These are phyloP conservation scores for Coemansia sp. DNA, from an alignment of 192 early-diverging fungal genomes.

Conservation along the genomic window DNA sequence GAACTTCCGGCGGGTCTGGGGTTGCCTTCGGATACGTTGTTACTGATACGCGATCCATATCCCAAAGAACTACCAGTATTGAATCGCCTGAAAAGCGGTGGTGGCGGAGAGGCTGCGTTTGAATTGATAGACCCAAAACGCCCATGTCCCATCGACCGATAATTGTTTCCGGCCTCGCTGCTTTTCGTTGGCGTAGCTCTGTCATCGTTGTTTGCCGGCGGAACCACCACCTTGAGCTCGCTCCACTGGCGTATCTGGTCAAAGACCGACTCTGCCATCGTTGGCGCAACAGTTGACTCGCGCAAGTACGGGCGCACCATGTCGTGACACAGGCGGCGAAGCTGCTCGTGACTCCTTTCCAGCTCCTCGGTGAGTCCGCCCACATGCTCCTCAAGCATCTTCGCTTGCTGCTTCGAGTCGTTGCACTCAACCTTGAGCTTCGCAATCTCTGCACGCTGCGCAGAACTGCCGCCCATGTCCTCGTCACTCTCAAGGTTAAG, in stretches of 20 bases:
- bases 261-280: slow-evolving; percentile 34
- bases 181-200: slow-evolving; percentile 21
- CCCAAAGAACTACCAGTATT: not conserved
- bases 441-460: slow-evolving; percentile 36
- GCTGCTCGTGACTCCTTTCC: slow-evolving; percentile 6
- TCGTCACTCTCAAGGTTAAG: slow-evolving; percentile 11
- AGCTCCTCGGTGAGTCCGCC: slow-evolving; percentile 14
- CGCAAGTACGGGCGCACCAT: slow-evolving; percentile 34
- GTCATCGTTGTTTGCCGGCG: slow-evolving; percentile 10
- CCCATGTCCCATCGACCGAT: not conserved
- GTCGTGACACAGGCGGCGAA: slow-evolving; percentile 30
- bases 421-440: slow-evolving; percentile 28
- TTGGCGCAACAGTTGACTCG: slow-evolving; percentile 35
- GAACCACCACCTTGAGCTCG: slow-evolving; percentile 37
- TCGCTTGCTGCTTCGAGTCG: slow-evolving; percentile 12
- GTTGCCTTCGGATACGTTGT: not conserved
- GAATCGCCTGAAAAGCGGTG: not conserved
- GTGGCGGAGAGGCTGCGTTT: not conserved
- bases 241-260: slow-evolving; percentile 41
- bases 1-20: not conserved
- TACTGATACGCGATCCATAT: not conserved
- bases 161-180: not conserved
- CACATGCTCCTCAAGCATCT: slow-evolving; percentile 14
- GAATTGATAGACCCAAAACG: not conserved
- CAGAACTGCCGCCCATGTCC: slow-evolving; percentile 3